phyloP scores from a whole-genome alignment of 371 early-diverging fungal species.

The Mucor indicus region DNA sequence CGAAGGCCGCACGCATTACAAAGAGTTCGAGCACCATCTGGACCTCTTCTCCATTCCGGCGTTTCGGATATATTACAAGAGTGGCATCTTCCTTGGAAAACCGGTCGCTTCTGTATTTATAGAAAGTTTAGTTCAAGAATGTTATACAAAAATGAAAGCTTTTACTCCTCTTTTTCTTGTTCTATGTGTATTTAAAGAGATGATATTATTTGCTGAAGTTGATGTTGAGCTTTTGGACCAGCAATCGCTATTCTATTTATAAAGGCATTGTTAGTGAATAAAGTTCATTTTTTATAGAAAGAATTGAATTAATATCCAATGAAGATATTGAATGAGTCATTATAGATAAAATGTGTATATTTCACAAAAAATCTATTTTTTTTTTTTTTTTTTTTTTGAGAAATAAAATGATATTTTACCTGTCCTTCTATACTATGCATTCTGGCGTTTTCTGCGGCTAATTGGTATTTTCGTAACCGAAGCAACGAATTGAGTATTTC shows the following conservation, averaged over 20 bases:
- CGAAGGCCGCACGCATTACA: constrained; percentile 71
- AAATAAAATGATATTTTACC: too few species aligned
- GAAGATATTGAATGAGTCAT: constrained; percentile 10
- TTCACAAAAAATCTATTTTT: too few species aligned
- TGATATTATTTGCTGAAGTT: neutral
- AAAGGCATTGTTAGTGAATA: too few species aligned
- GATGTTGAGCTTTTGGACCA: constrained; percentile 1
- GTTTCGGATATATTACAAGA: constrained; percentile 65
- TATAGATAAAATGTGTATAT: constrained; percentile 1
- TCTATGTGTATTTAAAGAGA: constrained; percentile 4
- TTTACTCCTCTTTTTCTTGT: constrained; percentile 27
- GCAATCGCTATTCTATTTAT: neutral
- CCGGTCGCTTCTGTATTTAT: constrained; percentile 28
- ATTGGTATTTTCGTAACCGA: constrained; percentile 41
- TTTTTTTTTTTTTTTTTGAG: constrained; percentile 1
- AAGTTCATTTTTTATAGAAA: too few species aligned
- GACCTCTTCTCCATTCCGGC: constrained; percentile 73
- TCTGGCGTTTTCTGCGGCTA: constrained; percentile 16
- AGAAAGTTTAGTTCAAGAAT: neutral
- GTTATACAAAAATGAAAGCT: neutral
- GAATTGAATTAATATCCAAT: too few species aligned
- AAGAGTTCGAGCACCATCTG: constrained; percentile 63
- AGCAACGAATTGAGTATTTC: constrained; percentile 41
- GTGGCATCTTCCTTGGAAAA: constrained; percentile 52
- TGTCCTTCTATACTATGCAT: neutral